A percentile compares a stretch with the other conserved stretches of the same genome.
phyloP scores from a whole-genome alignment of 805 yeast genomes.

The Pichia paraexigua region DNA sequence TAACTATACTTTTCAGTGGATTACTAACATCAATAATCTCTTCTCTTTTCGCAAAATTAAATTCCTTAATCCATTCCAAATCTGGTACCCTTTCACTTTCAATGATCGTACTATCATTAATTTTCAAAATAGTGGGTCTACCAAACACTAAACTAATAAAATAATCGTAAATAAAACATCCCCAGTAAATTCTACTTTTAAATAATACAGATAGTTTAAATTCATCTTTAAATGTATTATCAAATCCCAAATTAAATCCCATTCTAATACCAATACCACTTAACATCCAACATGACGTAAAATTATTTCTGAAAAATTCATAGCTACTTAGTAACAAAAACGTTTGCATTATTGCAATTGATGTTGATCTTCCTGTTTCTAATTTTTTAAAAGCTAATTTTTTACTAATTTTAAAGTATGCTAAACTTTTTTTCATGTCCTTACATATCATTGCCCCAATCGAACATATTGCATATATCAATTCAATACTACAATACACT shows the following conservation, averaged over 20 bases:
- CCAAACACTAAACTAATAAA: conserved; percentile 53
- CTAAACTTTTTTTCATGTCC: conserved; percentile 26
- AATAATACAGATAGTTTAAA: conserved; percentile 38
- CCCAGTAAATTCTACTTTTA: conserved; percentile 59
- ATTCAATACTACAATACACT: conserved; percentile 46
- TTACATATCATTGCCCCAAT: conserved; percentile 41
- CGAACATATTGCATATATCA: conserved; percentile 51
- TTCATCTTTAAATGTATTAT: conserved; percentile 14
- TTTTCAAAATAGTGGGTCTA: conserved; percentile 46
- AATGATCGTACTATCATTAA: conserved; percentile 51
- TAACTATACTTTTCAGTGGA: conserved; percentile 36
- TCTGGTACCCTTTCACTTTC: conserved; percentile 55
- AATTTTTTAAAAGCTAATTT: conserved; percentile 30
- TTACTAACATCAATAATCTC: conserved; percentile 31
- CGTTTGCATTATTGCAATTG: conserved; percentile 51
- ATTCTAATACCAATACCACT: conserved; percentile 56
- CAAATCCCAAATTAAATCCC: conserved; percentile 60
- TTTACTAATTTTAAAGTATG: conserved; percentile 42
- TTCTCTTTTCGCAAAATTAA: conserved; percentile 30
- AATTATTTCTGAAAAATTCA: conserved; percentile 52
- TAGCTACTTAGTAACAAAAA: conserved; percentile 51
- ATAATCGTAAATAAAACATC: conserved; percentile 57
- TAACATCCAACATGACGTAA: conserved; percentile 55
- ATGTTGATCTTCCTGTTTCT: conserved; percentile 17
- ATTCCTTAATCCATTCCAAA: conserved; percentile 55